Base-by-base conservation (phyloP, 108 stramenopile species). In the Cyclotella atomus region DNA sequence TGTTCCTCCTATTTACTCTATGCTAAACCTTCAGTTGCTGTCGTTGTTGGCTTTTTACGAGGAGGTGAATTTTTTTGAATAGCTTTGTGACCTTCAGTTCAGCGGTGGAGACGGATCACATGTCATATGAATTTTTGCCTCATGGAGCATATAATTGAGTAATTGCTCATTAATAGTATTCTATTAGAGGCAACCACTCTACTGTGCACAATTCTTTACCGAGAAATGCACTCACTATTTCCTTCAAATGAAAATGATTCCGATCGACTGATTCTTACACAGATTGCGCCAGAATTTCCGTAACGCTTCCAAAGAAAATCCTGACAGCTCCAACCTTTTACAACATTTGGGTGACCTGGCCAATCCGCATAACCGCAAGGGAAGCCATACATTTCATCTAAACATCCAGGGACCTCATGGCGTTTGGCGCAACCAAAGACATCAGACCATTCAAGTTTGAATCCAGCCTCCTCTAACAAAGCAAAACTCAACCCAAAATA, bases 401-500 rank as follows among this genome's bases (percentile, higher is more conserved):
- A 28, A 71, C 87, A 88, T 23, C 87, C 87, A 14, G 68, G 21
- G 25, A 59, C 65, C 55, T 88, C 88, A 64, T 88, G 84, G n/a
- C n/a, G n/a, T 35, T 84, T 85, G 20, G 59, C 29, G 66, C 77
- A 73, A 35, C 68, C 72, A 73, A 79, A 70, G n/a, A 79, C 77
- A 33, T 34, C 21, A 12, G 66, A 60, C 77, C 83, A 83, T 30
- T 74, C 76, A 61, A 85, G 21, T 7, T 45, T 20, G 52, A 89
- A 87, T 14, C 88, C 88, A 44, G 88, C 88, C 43, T 89, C 88
- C 56, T 89, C 88, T 55, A 89, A 53, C 20, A 89, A 32, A 15
- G 75, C 55, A 59, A 89, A 87, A 14, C 70, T 56, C 19, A 89
- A 49, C 17, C 65, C 88, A 73, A 82, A 89, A 56, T 89, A 89